Evolutionary conservation across 495 filamentous ascomycete species (phyloP).

Genomic region (Sabuloglossum arenarium): DNA sequence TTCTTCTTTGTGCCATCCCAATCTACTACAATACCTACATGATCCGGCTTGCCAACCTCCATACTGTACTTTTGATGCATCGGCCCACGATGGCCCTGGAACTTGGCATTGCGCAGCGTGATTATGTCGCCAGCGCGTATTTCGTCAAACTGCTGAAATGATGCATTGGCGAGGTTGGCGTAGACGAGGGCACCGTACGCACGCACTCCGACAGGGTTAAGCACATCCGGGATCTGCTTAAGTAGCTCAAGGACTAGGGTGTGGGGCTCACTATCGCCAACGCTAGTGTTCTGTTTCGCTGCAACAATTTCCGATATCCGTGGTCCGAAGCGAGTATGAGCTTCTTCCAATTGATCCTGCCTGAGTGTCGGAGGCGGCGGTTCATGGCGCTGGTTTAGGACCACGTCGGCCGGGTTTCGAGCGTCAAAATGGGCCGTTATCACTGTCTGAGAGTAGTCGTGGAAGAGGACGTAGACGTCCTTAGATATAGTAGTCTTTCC

Average conservation of each 20-base stretch:
- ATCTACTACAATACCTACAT: conserved; percentile 90
- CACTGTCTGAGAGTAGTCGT: conserved; percentile 90
- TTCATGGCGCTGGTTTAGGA: conserved; percentile 74
- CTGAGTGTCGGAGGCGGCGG: conserved; percentile 58
- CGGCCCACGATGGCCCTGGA: conserved; percentile 85
- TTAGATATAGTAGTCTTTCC: conserved; percentile 51
- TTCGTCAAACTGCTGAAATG: conserved; percentile 74
- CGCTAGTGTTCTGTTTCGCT: conserved; percentile 50
- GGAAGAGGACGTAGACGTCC: conserved; percentile 67
- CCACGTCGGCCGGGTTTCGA: conserved; percentile 45
- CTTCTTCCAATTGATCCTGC: conserved; percentile 85
- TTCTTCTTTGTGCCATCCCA: conserved; percentile 99
- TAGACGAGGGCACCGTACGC: conserved; percentile 87
- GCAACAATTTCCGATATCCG: conserved; percentile 47
- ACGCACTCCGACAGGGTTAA: conserved; percentile 64
- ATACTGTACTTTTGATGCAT: conserved; percentile 85
- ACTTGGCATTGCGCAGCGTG: conserved; percentile 80
- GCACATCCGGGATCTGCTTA: conserved; percentile 44
- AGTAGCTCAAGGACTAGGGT: conserved; percentile 62
- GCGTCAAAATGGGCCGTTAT: conserved; percentile 65
- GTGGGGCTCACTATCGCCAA: conserved; percentile 66
- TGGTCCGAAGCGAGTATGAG: conserved; percentile 54
- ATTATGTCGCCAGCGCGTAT: conserved; percentile 89
- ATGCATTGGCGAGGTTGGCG: conserved; percentile 82
- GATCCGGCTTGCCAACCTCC: conserved; percentile 82